Evolutionary conservation across 108 stramenopile genomes (phyloP), one percentile per base, ranked within the genome.

Genomic region (Epipyxis sp.): DNA sequence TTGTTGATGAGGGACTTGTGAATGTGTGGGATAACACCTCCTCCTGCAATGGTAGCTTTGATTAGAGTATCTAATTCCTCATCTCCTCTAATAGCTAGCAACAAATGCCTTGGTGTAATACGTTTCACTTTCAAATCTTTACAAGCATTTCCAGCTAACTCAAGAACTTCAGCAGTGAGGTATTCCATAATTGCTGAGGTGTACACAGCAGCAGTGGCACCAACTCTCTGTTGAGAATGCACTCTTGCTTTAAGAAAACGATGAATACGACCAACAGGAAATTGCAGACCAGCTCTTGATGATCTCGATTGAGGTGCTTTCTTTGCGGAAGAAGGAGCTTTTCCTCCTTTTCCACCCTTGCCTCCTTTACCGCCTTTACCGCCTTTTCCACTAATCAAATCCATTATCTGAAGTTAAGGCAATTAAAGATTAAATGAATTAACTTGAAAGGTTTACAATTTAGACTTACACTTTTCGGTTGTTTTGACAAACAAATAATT

Each of bases 61-160:
- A 98, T 98, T 42, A 99, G 84, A 40, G 97, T 94, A 87, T 98
- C 97, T 67, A 98, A 87, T 86, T 98, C 97, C 88, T 97, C 95
- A 80, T 98, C 97, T 69, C 98, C 98, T 59, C 98, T 92, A 86
- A 99, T 97, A 80, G 98, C 98, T 59, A 99, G 91, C 87, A 97
- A 95, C 81, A 99, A 91, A 87, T 99, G 98, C 44, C 98, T 88
- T 39, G 98, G 98, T 35, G 98, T 99, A 90, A 99, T 99, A 90
- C 98, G 96, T 91, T 99, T 99, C 69, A 99, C 95, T 90, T 99
- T 99, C 69, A 99, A 90, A 88, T 99, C 98, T 89, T 99, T 99
- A 86, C 96, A 99, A 45, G 98, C 98, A 83, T 97, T 97, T 30
- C 96, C 94, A 43, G 98, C 98, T 69, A 99, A 86, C 91, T 99